Base-by-base conservation (phyloP, 495 filamentous ascomycete genomes). In the Immersiella caudata region DNA sequence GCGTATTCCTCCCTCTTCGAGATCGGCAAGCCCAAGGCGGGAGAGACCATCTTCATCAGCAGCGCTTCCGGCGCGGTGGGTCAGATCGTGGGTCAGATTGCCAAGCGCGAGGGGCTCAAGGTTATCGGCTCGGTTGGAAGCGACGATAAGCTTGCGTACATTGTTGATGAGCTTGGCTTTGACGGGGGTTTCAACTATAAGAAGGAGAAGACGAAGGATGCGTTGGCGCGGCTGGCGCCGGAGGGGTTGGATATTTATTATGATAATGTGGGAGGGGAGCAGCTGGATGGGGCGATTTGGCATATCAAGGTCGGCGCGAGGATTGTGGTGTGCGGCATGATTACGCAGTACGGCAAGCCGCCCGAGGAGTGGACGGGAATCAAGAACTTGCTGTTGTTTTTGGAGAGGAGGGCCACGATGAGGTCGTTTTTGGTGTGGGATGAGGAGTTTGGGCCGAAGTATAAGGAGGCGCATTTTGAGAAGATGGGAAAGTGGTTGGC, bases 191-290 rank as follows among this genome's bases (percentile, higher is more conserved):
- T 91, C 79, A 90, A 91, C 78, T 91, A 91, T 78, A 79, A 80
- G 72, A 79, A 76, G 66, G 81, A 83, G 80, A 61, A 89, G 85
- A 74, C 90, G 86, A 60, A 75, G 0, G 88, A 90, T 57, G 93
- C 92, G 0, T 79, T 96, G 60, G 76, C 79, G 68, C 84, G 91
- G 65, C 81, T 95, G 46, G 90, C 90, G 7, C 93, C 92, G 0
- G 72, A 93, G 35, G 93, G 93, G 6, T 84, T 97, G 60, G 91
- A 96, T 74, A 94, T 97, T 76, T 96, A 96, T 80, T 97, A 88
- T 72, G 93, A 97, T 75, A 96, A 95, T 68, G 93, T 97, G 25
- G 93, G 93, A 9, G 93, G 92, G 18, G 90, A 92, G 78, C 88
- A 63, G 61, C n/a, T 63, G 49, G 61, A 63, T 90, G 92, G 92